Percentiles rank a stretch among this genome's conserved stretches.
Evolutionary conservation across 2,329 filamentous ascomycete genomes (phyloP).

Genomic region (Colletotrichum karsti): DNA sequence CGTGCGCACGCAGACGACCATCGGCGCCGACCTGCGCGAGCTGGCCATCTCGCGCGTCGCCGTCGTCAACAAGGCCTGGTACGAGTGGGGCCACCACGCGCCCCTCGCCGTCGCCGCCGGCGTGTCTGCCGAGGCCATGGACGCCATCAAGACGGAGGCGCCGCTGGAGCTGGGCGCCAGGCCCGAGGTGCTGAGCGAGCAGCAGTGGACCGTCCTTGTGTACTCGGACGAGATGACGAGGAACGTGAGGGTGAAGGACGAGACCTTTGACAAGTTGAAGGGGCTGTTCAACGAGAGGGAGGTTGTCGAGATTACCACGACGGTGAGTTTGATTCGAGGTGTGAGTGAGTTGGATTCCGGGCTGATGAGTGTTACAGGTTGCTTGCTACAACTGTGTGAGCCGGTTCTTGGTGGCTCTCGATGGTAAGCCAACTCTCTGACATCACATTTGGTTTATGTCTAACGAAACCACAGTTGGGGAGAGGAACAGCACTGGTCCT

Average conservation of each 20-base stretch:
- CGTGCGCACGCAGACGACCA: slow-evolving; percentile 61
- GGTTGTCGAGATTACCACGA: slow-evolving; percentile 83
- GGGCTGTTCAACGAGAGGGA: slow-evolving; percentile 72
- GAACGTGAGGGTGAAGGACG: slow-evolving; percentile 73
- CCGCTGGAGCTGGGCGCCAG: slow-evolving; percentile 35
- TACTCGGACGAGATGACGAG: slow-evolving; percentile 89
- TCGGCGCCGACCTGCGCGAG: slow-evolving; percentile 71
- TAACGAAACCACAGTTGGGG: slow-evolving; percentile 57
- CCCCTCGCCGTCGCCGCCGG: slow-evolving; percentile 70
- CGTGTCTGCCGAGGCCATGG: slow-evolving; percentile 60
- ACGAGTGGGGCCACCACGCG: slow-evolving; percentile 84
- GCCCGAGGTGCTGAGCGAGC: slow-evolving; percentile 56
- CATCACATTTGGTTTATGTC: not conserved
- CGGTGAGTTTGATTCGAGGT: slow-evolving; percentile 52
- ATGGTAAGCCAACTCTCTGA: slow-evolving; percentile 62
- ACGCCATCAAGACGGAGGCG: slow-evolving; percentile 46
- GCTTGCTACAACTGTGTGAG: slow-evolving; percentile 88
- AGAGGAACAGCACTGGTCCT: slow-evolving; percentile 63
- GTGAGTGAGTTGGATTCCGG: not conserved
- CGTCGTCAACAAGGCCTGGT: slow-evolving; percentile 82
- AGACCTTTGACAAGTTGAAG: slow-evolving; percentile 72
- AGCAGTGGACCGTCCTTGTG: slow-evolving; percentile 73
- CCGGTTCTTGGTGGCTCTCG: slow-evolving; percentile 82
- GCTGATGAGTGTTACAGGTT: slow-evolving; percentile 46
- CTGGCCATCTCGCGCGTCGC: slow-evolving; percentile 84